A percentile compares a stretch with the other conserved stretches of the same genome.
Conservation (phyloP, 768 basidiomycete species). For the Lanmaoa pseudosensibilis region DNA sequence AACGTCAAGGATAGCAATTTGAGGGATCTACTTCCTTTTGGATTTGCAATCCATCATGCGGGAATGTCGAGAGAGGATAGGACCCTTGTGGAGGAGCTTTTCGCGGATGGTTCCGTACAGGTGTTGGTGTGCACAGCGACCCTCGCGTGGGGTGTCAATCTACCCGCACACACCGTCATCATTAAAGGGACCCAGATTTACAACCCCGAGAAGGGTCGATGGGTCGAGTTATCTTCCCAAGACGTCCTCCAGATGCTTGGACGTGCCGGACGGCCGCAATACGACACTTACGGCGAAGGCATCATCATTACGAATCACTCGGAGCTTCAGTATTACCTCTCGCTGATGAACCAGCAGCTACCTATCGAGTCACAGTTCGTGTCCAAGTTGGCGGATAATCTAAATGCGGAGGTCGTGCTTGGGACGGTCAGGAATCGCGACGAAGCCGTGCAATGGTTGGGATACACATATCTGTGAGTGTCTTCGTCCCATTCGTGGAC, state of each 20-base stretch:
- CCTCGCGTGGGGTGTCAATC: conserved; percentile 98
- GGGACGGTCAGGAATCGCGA: conserved; percentile 94
- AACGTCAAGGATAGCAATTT: conserved; percentile 82
- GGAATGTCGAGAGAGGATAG: conserved; percentile 94
- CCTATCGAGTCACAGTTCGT: conserved; percentile 98
- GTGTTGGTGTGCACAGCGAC: conserved; percentile 97
- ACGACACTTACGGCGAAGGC: conserved; percentile 95
- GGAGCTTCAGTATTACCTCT: conserved; percentile 96
- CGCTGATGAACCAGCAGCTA: conserved; percentile 92
- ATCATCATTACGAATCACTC: conserved; percentile 98
- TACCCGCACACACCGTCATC: conserved; percentile 96
- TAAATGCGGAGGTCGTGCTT: conserved; percentile 96
- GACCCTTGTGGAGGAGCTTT: conserved; percentile 89
- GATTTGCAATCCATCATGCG: conserved; percentile 97
- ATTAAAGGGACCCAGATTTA: conserved; percentile 99
- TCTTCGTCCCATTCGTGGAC: neutral
- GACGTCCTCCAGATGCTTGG: conserved; percentile 99
- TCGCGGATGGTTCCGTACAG: conserved; percentile 88
- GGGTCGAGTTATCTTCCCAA: conserved; percentile 94
- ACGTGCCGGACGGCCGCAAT: conserved; percentile 95
- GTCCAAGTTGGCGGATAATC: conserved; percentile 85
- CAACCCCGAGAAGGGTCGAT: conserved; percentile 97
- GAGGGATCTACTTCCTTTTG: conserved; percentile 90
- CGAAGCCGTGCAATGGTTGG: conserved; percentile 96
- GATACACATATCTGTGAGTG: conserved; percentile 87